Percentiles rank a stretch among this genome's conserved stretches.
Evolutionary conservation across 2,329 filamentous ascomycete species (phyloP).

Genomic region (Cladophialophora psammophila): DNA sequence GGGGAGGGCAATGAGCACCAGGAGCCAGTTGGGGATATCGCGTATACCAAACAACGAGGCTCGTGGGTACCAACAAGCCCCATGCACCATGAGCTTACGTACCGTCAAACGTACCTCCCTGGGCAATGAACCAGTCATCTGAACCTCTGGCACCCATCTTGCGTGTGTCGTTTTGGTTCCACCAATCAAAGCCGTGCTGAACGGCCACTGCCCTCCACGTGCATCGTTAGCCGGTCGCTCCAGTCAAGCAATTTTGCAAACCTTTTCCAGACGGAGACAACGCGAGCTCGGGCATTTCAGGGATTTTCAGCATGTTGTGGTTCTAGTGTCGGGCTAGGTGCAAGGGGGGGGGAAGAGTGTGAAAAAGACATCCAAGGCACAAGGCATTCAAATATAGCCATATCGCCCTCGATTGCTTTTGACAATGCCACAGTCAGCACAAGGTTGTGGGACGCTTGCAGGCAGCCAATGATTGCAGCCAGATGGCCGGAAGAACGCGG

Average conservation of each 20-base stretch:
- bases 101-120: slow-evolving; percentile 8
- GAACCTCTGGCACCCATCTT: not conserved
- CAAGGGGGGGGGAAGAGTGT: not conserved
- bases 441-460: not conserved
- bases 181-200: slow-evolving; percentile 15
- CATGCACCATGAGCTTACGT: not conserved
- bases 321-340: slow-evolving; percentile 4
- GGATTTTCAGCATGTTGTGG: not conserved
- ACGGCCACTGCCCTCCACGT: slow-evolving; percentile 13
- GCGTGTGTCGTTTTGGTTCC: slow-evolving; percentile 11
- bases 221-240: slow-evolving; percentile 16
- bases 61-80: not conserved
- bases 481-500: slow-evolving; percentile 18
- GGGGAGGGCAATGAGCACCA: not conserved
- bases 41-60: slow-evolving; percentile 27
- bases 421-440: slow-evolving; percentile 23
- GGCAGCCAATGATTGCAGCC: slow-evolving; percentile 16
- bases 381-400: slow-evolving; percentile 8
- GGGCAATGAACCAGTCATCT: not conserved
- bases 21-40: not conserved
- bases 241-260: slow-evolving; percentile 5
- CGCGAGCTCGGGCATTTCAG: not conserved
- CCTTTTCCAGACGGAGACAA: not conserved
- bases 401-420: slow-evolving; percentile 11
- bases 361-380: not conserved